These are phyloP conservation scores for Schwanniomyces etchellsii DNA, from an alignment of 1,139 yeast species.

Conservation along the genomic window DNA sequence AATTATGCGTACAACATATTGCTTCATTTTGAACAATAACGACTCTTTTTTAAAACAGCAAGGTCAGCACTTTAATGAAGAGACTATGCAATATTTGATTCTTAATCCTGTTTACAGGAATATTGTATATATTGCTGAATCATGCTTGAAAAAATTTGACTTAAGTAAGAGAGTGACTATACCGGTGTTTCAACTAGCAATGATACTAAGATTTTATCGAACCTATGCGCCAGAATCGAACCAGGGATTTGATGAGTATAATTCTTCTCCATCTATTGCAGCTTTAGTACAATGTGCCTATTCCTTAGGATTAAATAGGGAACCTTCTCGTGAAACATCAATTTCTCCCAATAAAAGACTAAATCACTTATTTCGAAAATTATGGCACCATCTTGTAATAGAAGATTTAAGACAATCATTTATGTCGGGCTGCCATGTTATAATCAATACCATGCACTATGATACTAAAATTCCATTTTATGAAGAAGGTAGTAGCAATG, in stretches of 20 bases:
- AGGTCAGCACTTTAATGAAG: background rate
- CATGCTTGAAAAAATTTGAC: conserved; percentile 33
- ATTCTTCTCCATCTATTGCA: conserved; percentile 31
- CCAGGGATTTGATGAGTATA: conserved; percentile 43
- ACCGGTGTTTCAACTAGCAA: conserved; percentile 44
- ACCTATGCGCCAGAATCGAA: conserved; percentile 46
- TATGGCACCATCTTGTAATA: conserved; percentile 27
- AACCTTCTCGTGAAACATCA: conserved; percentile 24
- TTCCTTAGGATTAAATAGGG: conserved; percentile 41
- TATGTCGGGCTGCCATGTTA: conserved; percentile 32
- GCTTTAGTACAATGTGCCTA: conserved; percentile 34
- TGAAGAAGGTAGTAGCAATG: conserved; percentile 25
- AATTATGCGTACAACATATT: background rate
- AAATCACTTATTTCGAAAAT: conserved; percentile 27
- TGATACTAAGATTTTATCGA: conserved; percentile 33
- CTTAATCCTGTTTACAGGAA: conserved; percentile 7
- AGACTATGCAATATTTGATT: conserved; percentile 14
- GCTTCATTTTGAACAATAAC: background rate
- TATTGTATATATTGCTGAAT: conserved; percentile 17
- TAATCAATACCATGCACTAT: conserved; percentile 21
- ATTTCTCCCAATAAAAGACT: conserved; percentile 15
- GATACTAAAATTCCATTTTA: conserved; percentile 30
- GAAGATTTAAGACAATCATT: conserved; percentile 32
- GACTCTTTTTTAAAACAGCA: background rate
- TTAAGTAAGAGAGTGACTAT: conserved; percentile 33